Evolutionary conservation across 768 basidiomycete genomes (phyloP), one percentile per base, ranked within the genome.

Genomic region (Leccinum broughii): DNA sequence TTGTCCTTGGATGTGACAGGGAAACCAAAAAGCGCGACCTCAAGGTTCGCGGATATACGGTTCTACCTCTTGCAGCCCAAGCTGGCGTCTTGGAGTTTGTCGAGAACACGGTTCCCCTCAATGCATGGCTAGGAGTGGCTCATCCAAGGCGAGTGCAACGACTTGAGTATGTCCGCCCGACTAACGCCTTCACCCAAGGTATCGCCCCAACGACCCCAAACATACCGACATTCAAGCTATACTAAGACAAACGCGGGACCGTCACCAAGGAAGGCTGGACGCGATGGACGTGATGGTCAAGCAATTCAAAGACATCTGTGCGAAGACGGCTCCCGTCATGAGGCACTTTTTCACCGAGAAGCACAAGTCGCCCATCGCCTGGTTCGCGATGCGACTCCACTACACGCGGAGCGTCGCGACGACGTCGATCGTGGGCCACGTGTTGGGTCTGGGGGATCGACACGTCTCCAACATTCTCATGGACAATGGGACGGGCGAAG

Each of bases 71-170:
- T 1, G 86, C 88, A 7, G 71, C 84, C 6, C 83, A 87, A 66
- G 89, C 90, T 4, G 97, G 97, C 0, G 76, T 99, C 10, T 75
- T 99, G 61, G 94, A 98, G 73, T 98, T 96, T 66, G 96, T 98
- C 10, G 80, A 78, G 6, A 86, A 95, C 60, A 96, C 95, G 0
- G 70, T 70, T 1, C 83, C 89, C 5, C 75, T 98, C 34, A 72
- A 76, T 14, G 64, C 59, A 1, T 94, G 91, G 89, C 76, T 98
- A 5, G 56, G 55, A 5, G 58, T 46, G 2, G 91, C 89, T 0
- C 95, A 97, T 72, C 49, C 55, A 4, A 81, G 65, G 92, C 90
- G 64, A 63, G 83, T 64, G 3, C 24, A 57, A 20, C 22, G 48
- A 7, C 13, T 5, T 17, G 26, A 51, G 10, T 8, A 3, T 15